Percentiles rank a stretch among this genome's conserved stretches.
Evolutionary conservation across 2,329 filamentous ascomycete genomes (phyloP).

Genomic region (Botrytis tulipae): DNA sequence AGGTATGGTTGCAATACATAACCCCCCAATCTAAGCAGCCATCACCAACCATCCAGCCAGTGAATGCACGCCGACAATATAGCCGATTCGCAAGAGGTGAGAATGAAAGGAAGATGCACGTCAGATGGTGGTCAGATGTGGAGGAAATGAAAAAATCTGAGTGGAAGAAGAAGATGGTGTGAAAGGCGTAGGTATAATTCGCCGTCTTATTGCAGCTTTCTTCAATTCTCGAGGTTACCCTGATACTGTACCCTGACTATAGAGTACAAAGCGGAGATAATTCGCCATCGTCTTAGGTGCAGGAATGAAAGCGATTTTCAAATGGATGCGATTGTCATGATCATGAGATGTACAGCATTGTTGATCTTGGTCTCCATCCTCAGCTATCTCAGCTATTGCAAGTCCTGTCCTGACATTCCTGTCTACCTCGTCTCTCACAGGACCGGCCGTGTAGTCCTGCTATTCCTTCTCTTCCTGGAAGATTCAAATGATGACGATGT

Average conservation of each 20-base stretch:
- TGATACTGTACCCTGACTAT: neutral
- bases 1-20: conserved; percentile 8
- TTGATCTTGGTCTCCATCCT: conserved; percentile 1
- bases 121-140: conserved; percentile 13
- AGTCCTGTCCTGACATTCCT: neutral
- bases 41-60: neutral
- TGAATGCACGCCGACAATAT: neutral
- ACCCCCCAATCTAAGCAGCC: neutral
- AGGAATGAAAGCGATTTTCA: neutral
- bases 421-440: neutral
- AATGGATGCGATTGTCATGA: neutral
- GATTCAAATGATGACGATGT: neutral
- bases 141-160: neutral
- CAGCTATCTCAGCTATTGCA: neutral
- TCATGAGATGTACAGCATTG: conserved; percentile 10
- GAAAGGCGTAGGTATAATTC: neutral
- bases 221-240: conserved; percentile 4
- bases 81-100: conserved; percentile 3
- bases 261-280: conserved; percentile 5
- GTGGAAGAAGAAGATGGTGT: conserved; percentile 1
- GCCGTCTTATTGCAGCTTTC: neutral
- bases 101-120: conserved; percentile 3
- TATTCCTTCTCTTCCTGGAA: neutral
- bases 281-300: neutral
- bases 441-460: neutral